Conservation (phyloP, 805 yeast species). For the Myxozyma geophila region DNA sequence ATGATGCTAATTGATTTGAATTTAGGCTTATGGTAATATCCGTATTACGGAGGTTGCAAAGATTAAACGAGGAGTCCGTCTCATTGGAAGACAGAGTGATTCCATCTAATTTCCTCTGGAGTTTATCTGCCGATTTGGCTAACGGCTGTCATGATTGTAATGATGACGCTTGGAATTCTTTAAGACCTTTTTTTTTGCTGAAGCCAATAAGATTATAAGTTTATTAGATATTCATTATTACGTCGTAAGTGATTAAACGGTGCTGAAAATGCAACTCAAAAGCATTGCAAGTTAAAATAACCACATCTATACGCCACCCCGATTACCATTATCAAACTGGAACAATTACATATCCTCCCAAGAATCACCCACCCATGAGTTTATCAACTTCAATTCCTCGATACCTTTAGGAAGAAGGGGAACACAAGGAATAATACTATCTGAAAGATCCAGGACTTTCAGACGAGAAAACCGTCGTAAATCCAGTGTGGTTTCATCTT, state of each 20-base stretch:
- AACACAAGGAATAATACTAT: slow-evolving; percentile 4
- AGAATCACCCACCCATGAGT: slow-evolving; percentile 7
- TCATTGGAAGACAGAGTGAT: slow-evolving; percentile 78
- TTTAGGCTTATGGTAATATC: slow-evolving; percentile 50
- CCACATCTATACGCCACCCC: neutral
- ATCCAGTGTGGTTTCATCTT: neutral
- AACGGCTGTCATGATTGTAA: too few species aligned
- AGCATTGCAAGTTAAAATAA: neutral
- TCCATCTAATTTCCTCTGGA: slow-evolving; percentile 11
- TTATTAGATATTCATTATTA: too few species aligned
- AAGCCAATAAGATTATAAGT: too few species aligned
- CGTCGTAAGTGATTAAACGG: neutral
- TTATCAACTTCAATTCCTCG: neutral
- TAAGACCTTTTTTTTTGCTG: too few species aligned
- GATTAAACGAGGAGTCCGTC: slow-evolving; percentile 57
- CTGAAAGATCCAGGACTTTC: slow-evolving; percentile 1
- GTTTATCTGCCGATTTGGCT: too few species aligned
- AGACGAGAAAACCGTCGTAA: neutral
- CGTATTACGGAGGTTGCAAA: slow-evolving; percentile 62
- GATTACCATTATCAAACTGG: neutral
- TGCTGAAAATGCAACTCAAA: neutral
- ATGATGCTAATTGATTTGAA: neutral
- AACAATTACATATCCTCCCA: neutral
- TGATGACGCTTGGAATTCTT: too few species aligned
- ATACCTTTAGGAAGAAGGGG: slow-evolving; percentile 7